These are phyloP conservation scores for Petunia secreta DNA, from an alignment of 257 asterid genomes.

Conservation along the genomic window DNA sequence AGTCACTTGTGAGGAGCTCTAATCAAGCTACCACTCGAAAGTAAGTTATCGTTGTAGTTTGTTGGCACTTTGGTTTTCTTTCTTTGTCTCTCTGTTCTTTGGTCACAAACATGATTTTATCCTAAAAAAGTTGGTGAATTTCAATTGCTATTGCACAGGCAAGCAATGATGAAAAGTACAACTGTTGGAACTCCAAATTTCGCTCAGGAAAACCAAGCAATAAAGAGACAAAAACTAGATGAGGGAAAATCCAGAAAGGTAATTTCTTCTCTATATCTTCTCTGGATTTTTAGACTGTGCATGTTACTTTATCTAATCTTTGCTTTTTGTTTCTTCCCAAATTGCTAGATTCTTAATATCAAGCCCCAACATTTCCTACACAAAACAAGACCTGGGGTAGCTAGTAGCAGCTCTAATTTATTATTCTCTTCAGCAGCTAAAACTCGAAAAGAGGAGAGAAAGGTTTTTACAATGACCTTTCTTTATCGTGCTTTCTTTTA, in stretches of 20 bases:
- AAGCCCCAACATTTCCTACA: conserved; percentile 72
- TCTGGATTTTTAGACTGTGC: not conserved
- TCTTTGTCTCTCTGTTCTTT: not conserved
- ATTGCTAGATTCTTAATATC: conserved; percentile 68
- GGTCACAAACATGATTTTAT: not conserved
- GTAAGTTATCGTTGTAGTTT: conserved; percentile 35
- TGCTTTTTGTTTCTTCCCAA: conserved; percentile 9
- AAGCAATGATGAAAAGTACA: conserved; percentile 43
- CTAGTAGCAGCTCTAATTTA: conserved; percentile 47
- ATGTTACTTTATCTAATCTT: not conserved
- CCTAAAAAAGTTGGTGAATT: conserved; percentile 22
- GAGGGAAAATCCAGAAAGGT: conserved; percentile 91
- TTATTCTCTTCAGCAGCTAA: conserved; percentile 53
- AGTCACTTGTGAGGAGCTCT: conserved; percentile 52
- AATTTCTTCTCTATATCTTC: not conserved
- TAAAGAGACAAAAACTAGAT: conserved; percentile 88
- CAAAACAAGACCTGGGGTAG: conserved; percentile 65
- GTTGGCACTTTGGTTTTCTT: not conserved
- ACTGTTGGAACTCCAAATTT: conserved; percentile 59
- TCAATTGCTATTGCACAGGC: conserved; percentile 44
- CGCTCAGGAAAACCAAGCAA: conserved; percentile 83
- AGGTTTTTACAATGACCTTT: conserved; percentile 42
- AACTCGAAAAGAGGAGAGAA: conserved; percentile 67
- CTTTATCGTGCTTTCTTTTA: not conserved
- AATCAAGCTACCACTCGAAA: conserved; percentile 63